These are phyloP conservation scores for Biscutella auriculata DNA, from an alignment of 441 rosid species.

Conservation along the genomic window DNA sequence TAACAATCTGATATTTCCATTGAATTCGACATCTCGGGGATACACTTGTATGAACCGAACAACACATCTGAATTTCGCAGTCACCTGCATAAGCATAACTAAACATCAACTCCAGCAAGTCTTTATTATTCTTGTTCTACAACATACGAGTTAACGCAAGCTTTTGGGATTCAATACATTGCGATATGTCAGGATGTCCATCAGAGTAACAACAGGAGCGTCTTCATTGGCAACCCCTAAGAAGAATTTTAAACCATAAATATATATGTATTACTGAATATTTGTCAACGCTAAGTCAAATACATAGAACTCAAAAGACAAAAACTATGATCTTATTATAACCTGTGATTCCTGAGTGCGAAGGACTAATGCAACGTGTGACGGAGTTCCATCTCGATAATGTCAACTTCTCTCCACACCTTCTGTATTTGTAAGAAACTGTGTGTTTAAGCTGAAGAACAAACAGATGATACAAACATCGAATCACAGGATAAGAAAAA, in stretches of 20 bases:
- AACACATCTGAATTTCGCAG: conserved; percentile 18
- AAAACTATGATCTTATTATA: neutral
- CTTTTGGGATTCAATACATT: conserved; percentile 1
- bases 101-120: neutral
- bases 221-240: conserved; percentile 19
- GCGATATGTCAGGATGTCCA: conserved; percentile 20
- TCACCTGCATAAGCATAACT: conserved; percentile 12
- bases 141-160: neutral
- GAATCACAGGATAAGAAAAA: neutral
- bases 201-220: conserved; percentile 18
- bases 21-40: conserved; percentile 3
- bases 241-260: neutral
- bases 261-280: neutral
- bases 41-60: conserved; percentile 21
- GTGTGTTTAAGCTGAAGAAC: neutral
- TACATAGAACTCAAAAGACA: neutral
- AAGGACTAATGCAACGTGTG: neutral
- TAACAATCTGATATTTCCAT: neutral
- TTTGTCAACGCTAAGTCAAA: neutral
- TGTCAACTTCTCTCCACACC: neutral
- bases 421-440: neutral
- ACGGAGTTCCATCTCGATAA: conserved; percentile 3
- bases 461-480: neutral
- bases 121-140: neutral
- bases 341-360: conserved; percentile 21